Evolutionary conservation across 1,284 basidiomycete species (phyloP), one percentile per base, ranked within the genome.

Genomic region (Malassezia sympodialis): DNA sequence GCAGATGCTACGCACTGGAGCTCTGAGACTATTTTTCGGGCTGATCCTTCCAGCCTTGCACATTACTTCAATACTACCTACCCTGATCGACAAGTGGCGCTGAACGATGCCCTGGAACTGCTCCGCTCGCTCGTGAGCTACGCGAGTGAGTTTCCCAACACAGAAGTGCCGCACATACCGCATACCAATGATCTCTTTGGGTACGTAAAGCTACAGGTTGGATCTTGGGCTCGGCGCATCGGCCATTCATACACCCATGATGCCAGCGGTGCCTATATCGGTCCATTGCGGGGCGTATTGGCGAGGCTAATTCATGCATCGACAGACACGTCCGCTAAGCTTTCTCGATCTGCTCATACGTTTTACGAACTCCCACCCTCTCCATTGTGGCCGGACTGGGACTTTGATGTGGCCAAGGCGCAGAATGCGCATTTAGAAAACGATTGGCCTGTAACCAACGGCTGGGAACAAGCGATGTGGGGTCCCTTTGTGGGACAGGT

Each of bases 401-500:
- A 57, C 39, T 52, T 31, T 48, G 39, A 57, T 17, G 8, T n/a
- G 5, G 35, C 14, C 35, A 56, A 56, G 30, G 53, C 53, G 10
- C n/a, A 26, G 11, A 35, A 37, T 24, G 53, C 53, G 11, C 37
- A 35, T n/a, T 23, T 28, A 3, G 17, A 21, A 7, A 15, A 39
- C 14, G 24, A 32, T 2, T 27, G 14, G 17, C 30, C 37, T 4
- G 27, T 45, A 4, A 26, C 51, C 7, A 57, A 57, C 28, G 55
- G 55, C 12, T 57, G 55, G 55, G 55, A 57, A 32, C 50, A 57
- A 28, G 55, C 55, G n/a, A 52, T 57, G 49, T 57, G 55, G 55
- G 55, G 55, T 23, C 49, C 49, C 19, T 57, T 57, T 43, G 31
- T 49, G 8, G 31, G 49, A 6, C 35, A n/a, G 6, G 5, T 56